Conservation (phyloP, 2,329 filamentous ascomycete genomes). For the Microdochium nivale region DNA sequence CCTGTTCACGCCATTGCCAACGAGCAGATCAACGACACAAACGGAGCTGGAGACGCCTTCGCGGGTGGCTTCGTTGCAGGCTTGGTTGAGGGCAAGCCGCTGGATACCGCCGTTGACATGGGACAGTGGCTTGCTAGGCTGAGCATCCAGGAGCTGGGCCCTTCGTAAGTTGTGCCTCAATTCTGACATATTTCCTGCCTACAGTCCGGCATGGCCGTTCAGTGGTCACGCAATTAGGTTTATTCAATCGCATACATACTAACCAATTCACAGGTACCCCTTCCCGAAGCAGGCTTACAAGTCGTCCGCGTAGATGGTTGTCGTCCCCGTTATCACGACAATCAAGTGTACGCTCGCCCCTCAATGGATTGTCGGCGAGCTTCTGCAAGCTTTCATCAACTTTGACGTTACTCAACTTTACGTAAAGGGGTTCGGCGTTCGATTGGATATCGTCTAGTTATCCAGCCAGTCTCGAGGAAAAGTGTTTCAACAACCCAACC, state of each 20-base stretch:
- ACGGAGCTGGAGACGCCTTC: constrained; percentile 93
- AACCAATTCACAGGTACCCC: constrained; percentile 51
- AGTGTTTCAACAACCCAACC: not conserved
- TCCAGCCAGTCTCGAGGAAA: not conserved
- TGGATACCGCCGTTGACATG: constrained; percentile 76
- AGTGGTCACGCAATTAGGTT: not conserved
- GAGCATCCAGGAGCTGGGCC: constrained; percentile 90
- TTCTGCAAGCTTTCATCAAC: constrained; percentile 1
- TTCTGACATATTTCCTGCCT: constrained; percentile 5
- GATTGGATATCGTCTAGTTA: not conserved
- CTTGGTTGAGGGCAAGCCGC: constrained; percentile 72
- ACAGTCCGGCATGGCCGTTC: not conserved
- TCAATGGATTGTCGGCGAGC: not conserved
- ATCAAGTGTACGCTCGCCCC: not conserved
- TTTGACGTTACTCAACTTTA: constrained; percentile 23
- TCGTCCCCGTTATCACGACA: not conserved
- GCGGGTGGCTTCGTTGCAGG: constrained; percentile 90
- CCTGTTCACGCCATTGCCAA: constrained; percentile 71
- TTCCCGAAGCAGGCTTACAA: constrained; percentile 74
- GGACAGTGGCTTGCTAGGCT: constrained; percentile 94
- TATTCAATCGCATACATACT: constrained; percentile 3
- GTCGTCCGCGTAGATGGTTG: constrained; percentile 25
- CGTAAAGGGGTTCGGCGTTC: constrained; percentile 17
- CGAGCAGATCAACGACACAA: constrained; percentile 86
- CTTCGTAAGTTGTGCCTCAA: constrained; percentile 62